Evolutionary conservation across 129 eudicot species (phyloP).

Genomic region (Lactuca saligna): DNA sequence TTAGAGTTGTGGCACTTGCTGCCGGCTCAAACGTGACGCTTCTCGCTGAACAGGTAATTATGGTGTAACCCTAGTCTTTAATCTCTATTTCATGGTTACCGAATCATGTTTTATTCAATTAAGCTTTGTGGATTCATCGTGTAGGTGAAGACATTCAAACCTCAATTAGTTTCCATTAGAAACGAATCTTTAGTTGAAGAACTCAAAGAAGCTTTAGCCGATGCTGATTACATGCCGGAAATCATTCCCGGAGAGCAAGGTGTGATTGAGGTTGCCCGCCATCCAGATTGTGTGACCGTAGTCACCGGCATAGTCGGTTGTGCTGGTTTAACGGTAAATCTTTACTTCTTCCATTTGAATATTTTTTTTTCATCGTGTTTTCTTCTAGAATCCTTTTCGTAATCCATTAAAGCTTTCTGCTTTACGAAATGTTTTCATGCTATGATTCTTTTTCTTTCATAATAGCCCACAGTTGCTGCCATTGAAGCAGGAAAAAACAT

Average conservation of each 20-base stretch:
- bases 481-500: slow-evolving; percentile 97
- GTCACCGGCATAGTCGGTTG: slow-evolving; percentile 99
- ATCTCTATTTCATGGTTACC: background rate
- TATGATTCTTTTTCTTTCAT: slow-evolving; percentile 22
- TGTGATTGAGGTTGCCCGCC: slow-evolving; percentile 94
- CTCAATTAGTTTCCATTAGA: slow-evolving; percentile 77
- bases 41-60: slow-evolving; percentile 95
- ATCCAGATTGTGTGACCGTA: slow-evolving; percentile 88
- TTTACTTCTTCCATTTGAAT: background rate
- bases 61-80: background rate
- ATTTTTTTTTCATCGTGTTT: background rate
- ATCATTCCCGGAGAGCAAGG: slow-evolving; percentile 96
- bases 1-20: slow-evolving; percentile 94
- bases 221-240: slow-evolving; percentile 81
- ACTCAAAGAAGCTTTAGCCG: slow-evolving; percentile 90
- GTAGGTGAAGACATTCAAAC: slow-evolving; percentile 81
- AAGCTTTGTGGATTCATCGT: background rate
- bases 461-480: slow-evolving; percentile 99
- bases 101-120: background rate
- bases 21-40: slow-evolving; percentile 98
- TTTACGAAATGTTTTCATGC: slow-evolving; percentile 12
- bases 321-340: slow-evolving; percentile 88
- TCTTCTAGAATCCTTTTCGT: background rate
- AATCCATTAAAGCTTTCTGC: background rate
- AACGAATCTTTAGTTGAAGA: slow-evolving; percentile 70